Percentiles rank a stretch among this genome's conserved stretches.
phyloP scores from a whole-genome alignment of 2,329 filamentous ascomycete genomes.

The Chaetomiaceae sp. region DNA sequence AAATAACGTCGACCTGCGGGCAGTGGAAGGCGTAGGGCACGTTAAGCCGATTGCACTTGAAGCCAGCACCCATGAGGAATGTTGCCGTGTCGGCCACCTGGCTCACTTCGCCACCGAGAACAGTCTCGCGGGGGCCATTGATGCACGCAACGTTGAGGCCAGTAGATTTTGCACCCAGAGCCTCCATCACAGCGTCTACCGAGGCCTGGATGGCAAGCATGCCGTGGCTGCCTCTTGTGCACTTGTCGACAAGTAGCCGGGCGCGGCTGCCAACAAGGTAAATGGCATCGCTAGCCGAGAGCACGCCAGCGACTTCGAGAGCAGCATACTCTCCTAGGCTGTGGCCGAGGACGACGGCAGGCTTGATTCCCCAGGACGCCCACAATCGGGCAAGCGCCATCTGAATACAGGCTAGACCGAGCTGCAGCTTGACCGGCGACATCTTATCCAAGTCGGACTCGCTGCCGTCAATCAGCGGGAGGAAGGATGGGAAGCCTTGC shows the following conservation, averaged over 20 bases:
- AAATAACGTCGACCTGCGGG: conserved; percentile 50
- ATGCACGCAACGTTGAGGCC: conserved; percentile 61
- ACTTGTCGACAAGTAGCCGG: conserved; percentile 59
- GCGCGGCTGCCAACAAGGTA: conserved; percentile 67
- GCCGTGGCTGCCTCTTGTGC: conserved; percentile 61
- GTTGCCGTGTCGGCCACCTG: conserved; percentile 44
- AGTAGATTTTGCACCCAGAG: conserved; percentile 40
- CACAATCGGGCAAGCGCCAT: conserved; percentile 55
- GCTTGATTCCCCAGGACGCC: conserved; percentile 52
- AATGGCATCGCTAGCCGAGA: conserved; percentile 67
- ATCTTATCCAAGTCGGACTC: conserved; percentile 41
- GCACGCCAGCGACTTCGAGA: conserved; percentile 64
- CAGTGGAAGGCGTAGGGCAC: conserved; percentile 54
- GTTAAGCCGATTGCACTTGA: conserved; percentile 44
- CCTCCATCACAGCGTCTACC: conserved; percentile 49
- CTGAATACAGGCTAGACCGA: conserved; percentile 51
- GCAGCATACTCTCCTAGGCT: conserved; percentile 72
- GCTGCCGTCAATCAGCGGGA: conserved; percentile 47
- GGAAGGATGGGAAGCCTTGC: conserved; percentile 54
- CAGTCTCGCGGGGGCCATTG: conserved; percentile 71
- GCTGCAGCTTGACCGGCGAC: conserved; percentile 50
- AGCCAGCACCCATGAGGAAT: conserved; percentile 30
- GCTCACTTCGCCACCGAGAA: conserved; percentile 51
- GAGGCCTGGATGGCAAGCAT: conserved; percentile 49
- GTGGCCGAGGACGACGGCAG: conserved; percentile 54